phyloP scores from a whole-genome alignment of 2,329 filamentous ascomycete species.

The Nigrograna mackinnonii region DNA sequence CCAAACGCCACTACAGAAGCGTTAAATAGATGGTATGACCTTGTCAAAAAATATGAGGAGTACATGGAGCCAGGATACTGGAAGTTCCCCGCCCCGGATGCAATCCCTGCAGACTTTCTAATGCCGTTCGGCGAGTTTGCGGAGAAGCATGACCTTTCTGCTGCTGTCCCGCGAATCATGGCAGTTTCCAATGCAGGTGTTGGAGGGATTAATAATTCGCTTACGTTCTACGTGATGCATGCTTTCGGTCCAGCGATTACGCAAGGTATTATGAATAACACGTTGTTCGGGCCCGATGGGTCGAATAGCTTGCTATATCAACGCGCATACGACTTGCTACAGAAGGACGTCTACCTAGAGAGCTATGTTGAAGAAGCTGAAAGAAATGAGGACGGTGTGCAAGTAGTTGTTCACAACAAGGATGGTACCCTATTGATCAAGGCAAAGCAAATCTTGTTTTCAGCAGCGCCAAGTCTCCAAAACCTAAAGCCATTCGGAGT shows the following conservation, averaged over 20 bases:
- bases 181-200: slow-evolving; percentile 21
- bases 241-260: slow-evolving; percentile 23
- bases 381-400: slow-evolving; percentile 3
- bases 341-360: slow-evolving; percentile 12
- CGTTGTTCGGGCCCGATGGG: slow-evolving; percentile 14
- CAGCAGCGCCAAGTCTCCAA: slow-evolving; percentile 12
- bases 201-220: slow-evolving; percentile 17
- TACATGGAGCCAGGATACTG: slow-evolving; percentile 23
- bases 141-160: slow-evolving; percentile 42
- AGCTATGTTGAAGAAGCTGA: slow-evolving; percentile 10
- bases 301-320: slow-evolving; percentile 26
- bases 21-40: slow-evolving; percentile 18
- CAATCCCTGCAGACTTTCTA: slow-evolving; percentile 52
- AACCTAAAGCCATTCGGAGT: slow-evolving; percentile 15
- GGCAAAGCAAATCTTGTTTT: slow-evolving; percentile 20
- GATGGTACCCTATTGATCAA: slow-evolving; percentile 14
- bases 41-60: slow-evolving; percentile 19
- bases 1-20: slow-evolving; percentile 16
- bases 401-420: slow-evolving; percentile 9
- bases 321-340: slow-evolving; percentile 20
- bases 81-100: slow-evolving; percentile 33
- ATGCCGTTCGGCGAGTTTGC: slow-evolving; percentile 55
- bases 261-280: slow-evolving; percentile 6
- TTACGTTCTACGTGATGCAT: slow-evolving; percentile 19
- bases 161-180: slow-evolving; percentile 18